Evolutionary conservation across 441 rosid genomes (phyloP).

Genomic region (Croton setiger): DNA sequence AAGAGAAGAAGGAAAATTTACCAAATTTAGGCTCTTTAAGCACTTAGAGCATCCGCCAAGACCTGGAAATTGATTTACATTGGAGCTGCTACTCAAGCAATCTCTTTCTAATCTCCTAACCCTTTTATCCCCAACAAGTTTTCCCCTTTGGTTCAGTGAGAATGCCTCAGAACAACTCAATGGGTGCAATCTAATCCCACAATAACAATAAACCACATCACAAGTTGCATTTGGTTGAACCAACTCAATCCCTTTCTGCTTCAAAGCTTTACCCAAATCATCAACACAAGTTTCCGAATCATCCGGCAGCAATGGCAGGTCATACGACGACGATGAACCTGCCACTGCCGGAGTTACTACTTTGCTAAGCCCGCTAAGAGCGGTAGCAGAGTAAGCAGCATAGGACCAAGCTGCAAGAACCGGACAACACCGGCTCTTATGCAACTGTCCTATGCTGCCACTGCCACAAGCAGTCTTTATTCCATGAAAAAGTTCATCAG

Average conservation of each 20-base stretch:
- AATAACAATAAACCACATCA: constrained; percentile 80
- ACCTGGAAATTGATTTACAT: constrained; percentile 52
- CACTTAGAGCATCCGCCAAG: constrained; percentile 78
- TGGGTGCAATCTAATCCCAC: constrained; percentile 80
- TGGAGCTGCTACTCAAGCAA: constrained; percentile 49
- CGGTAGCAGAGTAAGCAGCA: constrained; percentile 78
- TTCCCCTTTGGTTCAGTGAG: constrained; percentile 44
- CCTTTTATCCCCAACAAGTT: constrained; percentile 52
- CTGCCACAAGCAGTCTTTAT: constrained; percentile 53
- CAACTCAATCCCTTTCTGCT: constrained; percentile 58
- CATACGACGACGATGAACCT: constrained; percentile 33
- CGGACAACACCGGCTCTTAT: constrained; percentile 71
- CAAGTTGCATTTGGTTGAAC: constrained; percentile 71
- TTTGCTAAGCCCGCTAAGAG: constrained; percentile 40
- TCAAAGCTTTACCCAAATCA: constrained; percentile 60
- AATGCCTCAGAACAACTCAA: constrained; percentile 72
- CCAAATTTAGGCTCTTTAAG: constrained; percentile 62
- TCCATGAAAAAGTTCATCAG: constrained; percentile 59
- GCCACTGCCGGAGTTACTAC: constrained; percentile 16
- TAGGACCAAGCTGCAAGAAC: constrained; percentile 86
- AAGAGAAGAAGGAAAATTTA: constrained; percentile 15
- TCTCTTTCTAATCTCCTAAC: constrained; percentile 64
- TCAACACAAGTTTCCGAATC: constrained; percentile 94
- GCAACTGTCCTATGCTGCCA: constrained; percentile 32
- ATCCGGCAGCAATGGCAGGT: constrained; percentile 80